A percentile compares a stretch with the other conserved stretches of the same genome.
These are phyloP conservation scores for Pyrus hybrid DNA, from an alignment of 331 rosid species.

Conservation along the genomic window DNA sequence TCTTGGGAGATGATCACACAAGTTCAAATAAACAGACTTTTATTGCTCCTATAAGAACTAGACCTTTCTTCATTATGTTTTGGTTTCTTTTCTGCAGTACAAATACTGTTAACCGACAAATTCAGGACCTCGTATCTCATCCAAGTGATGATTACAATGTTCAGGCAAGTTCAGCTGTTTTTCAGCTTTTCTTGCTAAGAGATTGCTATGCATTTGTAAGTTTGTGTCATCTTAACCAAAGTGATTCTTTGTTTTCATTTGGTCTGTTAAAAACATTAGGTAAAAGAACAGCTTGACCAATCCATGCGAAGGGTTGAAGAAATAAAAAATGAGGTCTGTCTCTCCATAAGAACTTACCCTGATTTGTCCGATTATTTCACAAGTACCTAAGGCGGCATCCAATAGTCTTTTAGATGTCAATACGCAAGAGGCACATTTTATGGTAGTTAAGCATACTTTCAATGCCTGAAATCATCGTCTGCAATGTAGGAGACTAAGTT, in stretches of 20 bases:
- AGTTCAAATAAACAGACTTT: neutral
- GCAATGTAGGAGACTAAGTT: slow-evolving; percentile 7
- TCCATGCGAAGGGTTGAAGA: slow-evolving; percentile 48
- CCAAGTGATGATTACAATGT: slow-evolving; percentile 31
- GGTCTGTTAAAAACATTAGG: slow-evolving; percentile 26
- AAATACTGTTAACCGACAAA: slow-evolving; percentile 16
- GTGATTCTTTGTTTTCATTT: neutral
- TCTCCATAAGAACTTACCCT: slow-evolving; percentile 4
- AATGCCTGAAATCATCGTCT: neutral
- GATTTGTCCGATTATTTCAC: neutral
- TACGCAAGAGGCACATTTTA: neutral
- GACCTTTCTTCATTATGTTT: slow-evolving; percentile 1
- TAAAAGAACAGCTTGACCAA: slow-evolving; percentile 49
- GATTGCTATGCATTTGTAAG: neutral
- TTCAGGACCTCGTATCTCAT: slow-evolving; percentile 46
- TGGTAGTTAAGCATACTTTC: neutral
- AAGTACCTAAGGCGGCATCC: neutral
- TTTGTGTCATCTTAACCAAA: neutral
- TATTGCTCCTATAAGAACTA: neutral
- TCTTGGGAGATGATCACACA: neutral
- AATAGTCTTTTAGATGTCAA: neutral
- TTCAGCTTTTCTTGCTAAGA: slow-evolving; percentile 17
- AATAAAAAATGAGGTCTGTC: slow-evolving; percentile 69
- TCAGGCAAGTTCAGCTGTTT: slow-evolving; percentile 33
- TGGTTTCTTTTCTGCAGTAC: slow-evolving; percentile 38